Evolutionary conservation across 225 moss, liverwort and hornwort species (phyloP).

Genomic region (Pseudisothecium myosuroides): DNA sequence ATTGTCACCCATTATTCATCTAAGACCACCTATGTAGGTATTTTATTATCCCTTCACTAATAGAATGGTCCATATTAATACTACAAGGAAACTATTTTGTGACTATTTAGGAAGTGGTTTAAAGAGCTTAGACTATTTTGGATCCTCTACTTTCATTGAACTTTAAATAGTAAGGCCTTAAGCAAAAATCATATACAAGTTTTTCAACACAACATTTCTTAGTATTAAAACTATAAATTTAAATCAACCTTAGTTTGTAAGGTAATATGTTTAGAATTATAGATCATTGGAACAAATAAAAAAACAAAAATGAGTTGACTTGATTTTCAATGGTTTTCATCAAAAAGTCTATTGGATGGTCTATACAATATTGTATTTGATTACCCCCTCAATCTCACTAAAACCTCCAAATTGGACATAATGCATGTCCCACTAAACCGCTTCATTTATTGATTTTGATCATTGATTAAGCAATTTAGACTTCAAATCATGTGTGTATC

Average conservation of each 20-base stretch:
- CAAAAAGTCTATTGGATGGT: not conserved
- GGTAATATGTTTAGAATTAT: not conserved
- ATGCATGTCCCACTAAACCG: no score
- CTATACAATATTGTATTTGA: not conserved
- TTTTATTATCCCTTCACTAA: not conserved
- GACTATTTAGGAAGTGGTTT: not conserved
- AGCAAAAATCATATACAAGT: not conserved
- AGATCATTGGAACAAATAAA: not conserved
- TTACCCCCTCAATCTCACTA: no score
- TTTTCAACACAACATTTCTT: not conserved
- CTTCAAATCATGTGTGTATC: no score
- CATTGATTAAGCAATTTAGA: no score
- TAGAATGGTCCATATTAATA: not conserved
- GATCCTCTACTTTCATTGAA: not conserved
- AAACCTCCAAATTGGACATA: no score
- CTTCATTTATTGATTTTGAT: no score
- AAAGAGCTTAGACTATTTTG: not conserved
- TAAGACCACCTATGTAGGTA: rapidly evolving
- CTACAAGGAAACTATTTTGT: no score
- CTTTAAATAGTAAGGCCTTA: not conserved
- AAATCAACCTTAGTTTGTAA: not conserved
- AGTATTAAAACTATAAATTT: not conserved
- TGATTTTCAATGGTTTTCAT: not conserved
- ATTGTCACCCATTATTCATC: not conserved
- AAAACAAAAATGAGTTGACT: not conserved